phyloP scores from a whole-genome alignment of 164 flowering plant genomes.

The Akebia trifoliata region DNA sequence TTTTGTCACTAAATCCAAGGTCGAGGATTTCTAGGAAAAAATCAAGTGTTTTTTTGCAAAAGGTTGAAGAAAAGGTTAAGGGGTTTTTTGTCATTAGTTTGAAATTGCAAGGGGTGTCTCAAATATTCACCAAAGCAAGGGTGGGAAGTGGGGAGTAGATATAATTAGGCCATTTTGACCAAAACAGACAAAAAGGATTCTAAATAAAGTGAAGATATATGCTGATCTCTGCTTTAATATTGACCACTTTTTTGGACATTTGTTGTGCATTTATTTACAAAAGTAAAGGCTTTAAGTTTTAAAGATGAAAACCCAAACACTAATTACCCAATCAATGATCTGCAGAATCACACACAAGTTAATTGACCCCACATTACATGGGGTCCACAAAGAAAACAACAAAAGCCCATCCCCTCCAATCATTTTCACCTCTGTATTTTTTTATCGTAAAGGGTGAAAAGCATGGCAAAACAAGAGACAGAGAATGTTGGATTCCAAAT shows the following conservation, averaged over 20 bases:
- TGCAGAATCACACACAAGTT: too few species aligned
- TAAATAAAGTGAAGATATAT: neutral
- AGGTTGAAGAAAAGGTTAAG: too few species aligned
- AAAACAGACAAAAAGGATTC: constrained; percentile 6
- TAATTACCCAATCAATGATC: constrained; percentile 19
- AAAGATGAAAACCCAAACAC: neutral
- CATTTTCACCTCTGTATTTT: too few species aligned
- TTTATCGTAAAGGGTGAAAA: neutral
- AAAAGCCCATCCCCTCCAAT: neutral
- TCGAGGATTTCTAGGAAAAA: too few species aligned
- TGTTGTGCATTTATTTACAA: constrained; percentile 14
- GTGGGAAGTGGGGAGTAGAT: too few species aligned
- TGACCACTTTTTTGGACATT: constrained; percentile 1
- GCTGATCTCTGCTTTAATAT: neutral
- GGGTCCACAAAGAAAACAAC: neutral
- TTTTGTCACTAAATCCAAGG: too few species aligned
- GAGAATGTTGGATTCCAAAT: constrained; percentile 16
- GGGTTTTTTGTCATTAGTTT: too few species aligned
- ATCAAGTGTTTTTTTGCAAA: too few species aligned
- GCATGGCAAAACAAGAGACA: neutral
- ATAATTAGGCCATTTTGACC: constrained; percentile 4
- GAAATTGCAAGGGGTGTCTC: too few species aligned
- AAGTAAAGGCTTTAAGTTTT: constrained; percentile 1
- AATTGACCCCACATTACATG: neutral
- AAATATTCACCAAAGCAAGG: too few species aligned